phyloP scores from a whole-genome alignment of 202 grass and related monocot genomes.

The Panicum virgatum region DNA sequence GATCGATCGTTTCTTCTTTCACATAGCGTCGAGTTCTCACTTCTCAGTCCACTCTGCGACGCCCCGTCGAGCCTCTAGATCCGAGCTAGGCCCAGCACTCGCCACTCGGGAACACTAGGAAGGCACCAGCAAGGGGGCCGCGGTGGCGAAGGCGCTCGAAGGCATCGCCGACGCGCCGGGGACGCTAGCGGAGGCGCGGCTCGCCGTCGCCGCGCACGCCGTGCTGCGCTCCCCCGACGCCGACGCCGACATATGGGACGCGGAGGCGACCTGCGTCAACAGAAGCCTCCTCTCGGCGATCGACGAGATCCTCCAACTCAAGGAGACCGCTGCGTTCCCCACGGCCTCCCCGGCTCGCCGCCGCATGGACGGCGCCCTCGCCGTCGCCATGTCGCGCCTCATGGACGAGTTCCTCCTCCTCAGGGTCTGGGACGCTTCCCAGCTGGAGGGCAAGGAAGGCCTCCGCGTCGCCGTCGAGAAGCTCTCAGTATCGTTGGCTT shows the following conservation, averaged over 20 bases:
- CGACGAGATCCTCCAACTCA: conserved; percentile 28
- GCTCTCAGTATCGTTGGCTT: neutral
- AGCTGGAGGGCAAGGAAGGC: neutral
- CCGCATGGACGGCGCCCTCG: conserved; percentile 15
- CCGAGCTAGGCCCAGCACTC: neutral
- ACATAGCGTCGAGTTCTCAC: no score
- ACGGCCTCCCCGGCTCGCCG: neutral
- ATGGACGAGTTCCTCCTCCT: conserved; percentile 35
- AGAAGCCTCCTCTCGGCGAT: conserved; percentile 1
- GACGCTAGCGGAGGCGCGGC: conserved; percentile 2
- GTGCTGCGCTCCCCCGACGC: neutral
- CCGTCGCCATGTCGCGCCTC: conserved; percentile 26
- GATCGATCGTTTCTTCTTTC: no score
- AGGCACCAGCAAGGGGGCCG: neutral
- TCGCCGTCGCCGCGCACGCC: neutral
- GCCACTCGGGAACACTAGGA: neutral
- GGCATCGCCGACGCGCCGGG: neutral
- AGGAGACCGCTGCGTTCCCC: conserved; percentile 29
- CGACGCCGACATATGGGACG: conserved; percentile 5
- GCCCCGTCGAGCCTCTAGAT: no score
- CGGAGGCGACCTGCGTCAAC: neutral
- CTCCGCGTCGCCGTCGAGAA: conserved; percentile 23
- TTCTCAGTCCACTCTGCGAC: no score
- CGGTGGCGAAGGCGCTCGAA: neutral
- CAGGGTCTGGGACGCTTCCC: conserved; percentile 31